Base-by-base conservation (phyloP, 1,284 basidiomycete genomes). In the Cerioporus squamosus region DNA sequence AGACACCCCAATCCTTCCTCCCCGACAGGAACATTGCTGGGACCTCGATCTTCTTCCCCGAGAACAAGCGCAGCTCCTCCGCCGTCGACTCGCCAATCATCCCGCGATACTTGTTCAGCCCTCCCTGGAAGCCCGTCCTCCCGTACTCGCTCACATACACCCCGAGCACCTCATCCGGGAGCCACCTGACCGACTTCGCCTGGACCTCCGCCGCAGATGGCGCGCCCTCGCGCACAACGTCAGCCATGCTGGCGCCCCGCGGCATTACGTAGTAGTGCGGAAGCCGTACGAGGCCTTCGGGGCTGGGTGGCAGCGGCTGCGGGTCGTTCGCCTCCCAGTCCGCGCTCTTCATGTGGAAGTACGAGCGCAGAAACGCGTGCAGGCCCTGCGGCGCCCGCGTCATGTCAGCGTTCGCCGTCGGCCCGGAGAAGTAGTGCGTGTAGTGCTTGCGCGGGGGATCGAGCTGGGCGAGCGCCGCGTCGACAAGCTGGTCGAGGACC, bases 231-330 rank as follows among this genome's bases (percentile, higher is more conserved):
- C 59, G 53, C 20, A 85, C 75, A 22, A 77, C 71, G 49, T 84
- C 71, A 1, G 81, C 79, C 85, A 88, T 88, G 38, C 74, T 81
- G 47, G 77, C 73, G 23, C 76, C 63, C 9, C 77, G 67, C 18
- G 78, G 81, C 85, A 88, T 87, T 64, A 87, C 72, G 65, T 88
- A 87, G 75, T 88, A 88, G n/a, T 76, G 75, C 5, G 87, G 86
- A 24, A 88, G 64, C 5, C 66, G 62, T 1, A 77, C 75, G 29
- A 87, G 70, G 36, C 75, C 70, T 20, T 57, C 62, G 0, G 68
- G 62, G 39, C 73, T 67, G 31, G 72, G 63, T 2, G 70, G 75
- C 39, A 73, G 72, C 5, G 56, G 56, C 14, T 51, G 53, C 0
- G 79, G 75, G 14, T 70, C 64, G 66, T 82, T 82, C 5, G 66